A percentile compares a stretch with the other conserved stretches of the same genome.
Conservation (phyloP, 2,329 filamentous ascomycete genomes). For the Monilinia fructicola region DNA sequence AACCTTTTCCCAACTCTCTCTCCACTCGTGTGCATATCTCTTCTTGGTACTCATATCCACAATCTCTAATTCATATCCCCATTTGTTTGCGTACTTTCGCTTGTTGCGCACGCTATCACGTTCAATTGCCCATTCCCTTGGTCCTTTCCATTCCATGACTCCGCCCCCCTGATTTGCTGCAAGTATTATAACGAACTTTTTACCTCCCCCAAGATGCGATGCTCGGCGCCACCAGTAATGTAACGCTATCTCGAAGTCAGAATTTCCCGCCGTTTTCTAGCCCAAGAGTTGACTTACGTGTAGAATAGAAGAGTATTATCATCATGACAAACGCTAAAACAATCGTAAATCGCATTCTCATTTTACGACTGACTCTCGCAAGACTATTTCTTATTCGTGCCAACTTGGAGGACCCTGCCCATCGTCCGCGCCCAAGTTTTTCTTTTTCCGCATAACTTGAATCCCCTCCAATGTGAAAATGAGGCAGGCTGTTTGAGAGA, state of each 20-base stretch:
- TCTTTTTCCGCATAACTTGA: slow-evolving; percentile 70
- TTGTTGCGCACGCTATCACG: slow-evolving; percentile 96
- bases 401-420: slow-evolving; percentile 49
- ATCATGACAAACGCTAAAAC: slow-evolving; percentile 59
- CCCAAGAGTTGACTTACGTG: slow-evolving; percentile 59
- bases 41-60: slow-evolving; percentile 99
- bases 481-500: slow-evolving; percentile 75
- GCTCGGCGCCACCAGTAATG: slow-evolving; percentile 68
- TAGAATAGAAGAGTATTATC: slow-evolving; percentile 67
- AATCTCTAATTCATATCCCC: slow-evolving; percentile 95
- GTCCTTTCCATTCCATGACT: slow-evolving; percentile 99
- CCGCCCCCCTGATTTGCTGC: slow-evolving; percentile 93
- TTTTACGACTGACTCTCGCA: slow-evolving; percentile 59
- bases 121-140: slow-evolving; percentile 96
- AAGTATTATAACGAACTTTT: slow-evolving; percentile 90
- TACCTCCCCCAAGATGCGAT: slow-evolving; percentile 74
- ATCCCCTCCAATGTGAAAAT: slow-evolving; percentile 58
- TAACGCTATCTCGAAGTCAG: slow-evolving; percentile 37
- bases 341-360: slow-evolving; percentile 63
- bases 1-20: slow-evolving; percentile 99
- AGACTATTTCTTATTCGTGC: slow-evolving; percentile 50
- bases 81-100: slow-evolving; percentile 77
- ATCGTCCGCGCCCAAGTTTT: slow-evolving; percentile 64
- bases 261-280: background rate
- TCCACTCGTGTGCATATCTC: slow-evolving; percentile 97